Base-by-base conservation (phyloP, 2,329 filamentous ascomycete species). In the Moelleriella libera region DNA sequence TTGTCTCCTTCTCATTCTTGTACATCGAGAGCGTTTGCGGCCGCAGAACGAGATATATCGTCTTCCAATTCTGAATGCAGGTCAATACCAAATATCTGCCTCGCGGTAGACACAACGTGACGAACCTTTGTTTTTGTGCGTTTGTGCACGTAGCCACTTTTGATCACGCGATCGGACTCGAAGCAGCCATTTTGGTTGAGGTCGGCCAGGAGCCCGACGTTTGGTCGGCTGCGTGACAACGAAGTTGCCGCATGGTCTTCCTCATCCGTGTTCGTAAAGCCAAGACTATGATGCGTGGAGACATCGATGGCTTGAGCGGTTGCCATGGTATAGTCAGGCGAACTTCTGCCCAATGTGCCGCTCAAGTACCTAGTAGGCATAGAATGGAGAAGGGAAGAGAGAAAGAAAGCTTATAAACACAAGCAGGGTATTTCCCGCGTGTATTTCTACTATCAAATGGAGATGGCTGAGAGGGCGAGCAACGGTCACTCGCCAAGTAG, bases 171-270 rank as follows among this genome's bases (percentile, higher is more conserved):
- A 64, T 98, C 92, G 59, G 94, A 94, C 59, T 92, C 89, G 63
- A 95, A 98, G 64, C 88, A 92, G 52, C 92, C 92, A 64, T 94
- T 89, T 64, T 94, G 83, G 61, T 90, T 94, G 53, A 97, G 88
- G 5, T 88, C 87, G 31, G 87, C 92, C 59, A 88, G 81, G 12
- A 81, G 73, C 53, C 85, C 80, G 42, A 83, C 60, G 30, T 62
- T 57, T 29, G 58, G 55, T 43, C 60, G 58, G 48, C 55, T 63
- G 21, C 54, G 54, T 30, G 57, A 53, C 42, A 56, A 53, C 21
- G 54, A 44, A 44, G 49, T 34, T n/a, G 54, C 49, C 31, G 53
- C 47, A 37, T 51, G 44, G 5, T 55, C 54, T 42, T 49, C 50
- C 34, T 50, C 44, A 28, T 53, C 43, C 28, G 45, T 46, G 14